Conservation (phyloP, 441 rosid species). For the Iberis amara region DNA sequence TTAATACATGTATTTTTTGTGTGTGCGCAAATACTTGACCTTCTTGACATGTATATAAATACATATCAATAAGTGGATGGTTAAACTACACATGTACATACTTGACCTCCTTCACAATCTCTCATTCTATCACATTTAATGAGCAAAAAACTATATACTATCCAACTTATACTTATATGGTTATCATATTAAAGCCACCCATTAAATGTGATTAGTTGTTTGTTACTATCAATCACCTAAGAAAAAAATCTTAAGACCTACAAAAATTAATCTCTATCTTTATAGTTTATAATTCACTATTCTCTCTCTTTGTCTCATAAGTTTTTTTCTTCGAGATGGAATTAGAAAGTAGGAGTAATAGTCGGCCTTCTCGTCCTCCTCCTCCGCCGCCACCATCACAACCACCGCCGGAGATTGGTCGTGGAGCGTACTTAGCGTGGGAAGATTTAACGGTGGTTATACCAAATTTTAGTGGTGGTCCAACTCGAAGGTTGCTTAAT, state of each 20-base stretch:
- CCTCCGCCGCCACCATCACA: slow-evolving; percentile 10
- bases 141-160: slow-evolving; percentile 10
- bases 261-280: slow-evolving; percentile 25
- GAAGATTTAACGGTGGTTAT: slow-evolving; percentile 68
- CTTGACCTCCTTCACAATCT: slow-evolving; percentile 8
- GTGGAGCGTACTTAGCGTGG: slow-evolving; percentile 58
- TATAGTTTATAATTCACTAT: no score
- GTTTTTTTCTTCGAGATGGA: slow-evolving; percentile 24
- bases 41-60: slow-evolving; percentile 4
- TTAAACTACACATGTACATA: slow-evolving; percentile 16
- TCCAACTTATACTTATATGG: slow-evolving; percentile 1
- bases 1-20: neutral
- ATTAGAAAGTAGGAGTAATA: slow-evolving; percentile 24
- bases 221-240: slow-evolving; percentile 35
- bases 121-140: slow-evolving; percentile 26
- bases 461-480: slow-evolving; percentile 68
- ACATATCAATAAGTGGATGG: slow-evolving; percentile 14
- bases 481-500: slow-evolving; percentile 68
- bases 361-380: slow-evolving; percentile 23
- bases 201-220: slow-evolving; percentile 54
- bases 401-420: slow-evolving; percentile 24
- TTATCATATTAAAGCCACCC: slow-evolving; percentile 57
- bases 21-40: no score
- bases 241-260: slow-evolving; percentile 11
- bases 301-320: neutral